Evolutionary conservation across 768 basidiomycete species (phyloP).

Genomic region (Trametes gibbosa): DNA sequence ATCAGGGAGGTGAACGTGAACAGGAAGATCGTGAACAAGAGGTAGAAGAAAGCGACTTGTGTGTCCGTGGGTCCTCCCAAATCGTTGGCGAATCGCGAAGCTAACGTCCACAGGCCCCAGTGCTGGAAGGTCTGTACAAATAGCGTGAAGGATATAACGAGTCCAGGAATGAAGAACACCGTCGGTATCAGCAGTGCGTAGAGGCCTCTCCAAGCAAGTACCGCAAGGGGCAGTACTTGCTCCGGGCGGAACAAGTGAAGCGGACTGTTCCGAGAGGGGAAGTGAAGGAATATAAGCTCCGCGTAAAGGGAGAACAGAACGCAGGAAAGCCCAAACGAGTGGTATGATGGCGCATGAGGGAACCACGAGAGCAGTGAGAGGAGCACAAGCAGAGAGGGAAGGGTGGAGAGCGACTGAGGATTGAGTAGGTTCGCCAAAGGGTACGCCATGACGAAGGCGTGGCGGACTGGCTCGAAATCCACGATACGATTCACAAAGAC

Average conservation of each 20-base stretch:
- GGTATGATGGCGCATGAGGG: constrained; percentile 43
- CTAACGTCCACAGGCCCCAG: constrained; percentile 26
- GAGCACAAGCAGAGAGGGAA: constrained; percentile 39
- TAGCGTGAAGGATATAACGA: constrained; percentile 42
- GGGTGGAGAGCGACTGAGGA: constrained; percentile 31
- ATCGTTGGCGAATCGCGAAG: constrained; percentile 12
- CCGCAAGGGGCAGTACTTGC: constrained; percentile 42
- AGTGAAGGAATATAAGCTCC: constrained; percentile 46
- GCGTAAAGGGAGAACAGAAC: constrained; percentile 41
- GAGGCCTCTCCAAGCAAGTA: constrained; percentile 41
- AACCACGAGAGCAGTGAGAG: constrained; percentile 41
- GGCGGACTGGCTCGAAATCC: constrained; percentile 30
- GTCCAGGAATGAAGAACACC: constrained; percentile 47
- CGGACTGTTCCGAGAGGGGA: constrained; percentile 44
- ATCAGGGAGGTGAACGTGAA: constrained; percentile 34
- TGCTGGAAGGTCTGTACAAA: constrained; percentile 49
- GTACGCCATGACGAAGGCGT: constrained; percentile 37
- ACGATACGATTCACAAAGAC: constrained; percentile 25
- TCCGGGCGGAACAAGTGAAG: constrained; percentile 41
- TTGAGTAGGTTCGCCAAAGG: constrained; percentile 36
- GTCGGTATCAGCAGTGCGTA: constrained; percentile 38
- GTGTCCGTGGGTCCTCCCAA: constrained; percentile 45
- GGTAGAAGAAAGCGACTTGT: constrained; percentile 40
- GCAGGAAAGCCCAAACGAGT: constrained; percentile 38
- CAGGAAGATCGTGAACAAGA: constrained; percentile 36